Percentiles rank a stretch among this genome's conserved stretches.
These are phyloP conservation scores for Rhizophora mangle DNA, from an alignment of 345 rosid genomes.

Conservation along the genomic window DNA sequence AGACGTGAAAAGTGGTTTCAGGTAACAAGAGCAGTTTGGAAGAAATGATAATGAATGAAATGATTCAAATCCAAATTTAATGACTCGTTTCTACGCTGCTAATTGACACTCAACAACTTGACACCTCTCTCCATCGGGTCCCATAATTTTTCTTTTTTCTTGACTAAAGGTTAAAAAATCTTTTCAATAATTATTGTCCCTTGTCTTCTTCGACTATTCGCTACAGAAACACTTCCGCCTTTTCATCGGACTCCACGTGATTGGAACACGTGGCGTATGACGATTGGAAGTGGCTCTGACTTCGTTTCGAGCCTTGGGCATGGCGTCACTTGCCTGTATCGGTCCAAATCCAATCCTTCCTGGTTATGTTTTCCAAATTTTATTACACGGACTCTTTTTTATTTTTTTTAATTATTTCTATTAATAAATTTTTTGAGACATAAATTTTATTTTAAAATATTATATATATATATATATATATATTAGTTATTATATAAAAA, in stretches of 20 bases:
- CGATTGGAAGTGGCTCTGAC: background rate
- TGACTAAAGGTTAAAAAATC: no score
- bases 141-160: background rate
- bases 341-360: no score
- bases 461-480: no score
- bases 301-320: background rate
- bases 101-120: background rate
- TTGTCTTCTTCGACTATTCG: background rate
- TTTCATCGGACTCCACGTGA: background rate
- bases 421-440: no score
- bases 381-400: no score
- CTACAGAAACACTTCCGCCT: background rate
- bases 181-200: background rate
- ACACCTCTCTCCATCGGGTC: background rate
- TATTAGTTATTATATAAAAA: no score
- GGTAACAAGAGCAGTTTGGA: no score
- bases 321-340: no score
- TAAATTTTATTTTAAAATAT: no score
- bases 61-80: background rate
- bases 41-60: background rate
- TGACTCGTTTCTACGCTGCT: background rate
- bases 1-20: no score
- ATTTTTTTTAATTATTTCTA: no score
- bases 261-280: background rate
- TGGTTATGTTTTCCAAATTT: no score